Conservation (phyloP, 306 rosid species). For the Leucaena leucocephala region DNA sequence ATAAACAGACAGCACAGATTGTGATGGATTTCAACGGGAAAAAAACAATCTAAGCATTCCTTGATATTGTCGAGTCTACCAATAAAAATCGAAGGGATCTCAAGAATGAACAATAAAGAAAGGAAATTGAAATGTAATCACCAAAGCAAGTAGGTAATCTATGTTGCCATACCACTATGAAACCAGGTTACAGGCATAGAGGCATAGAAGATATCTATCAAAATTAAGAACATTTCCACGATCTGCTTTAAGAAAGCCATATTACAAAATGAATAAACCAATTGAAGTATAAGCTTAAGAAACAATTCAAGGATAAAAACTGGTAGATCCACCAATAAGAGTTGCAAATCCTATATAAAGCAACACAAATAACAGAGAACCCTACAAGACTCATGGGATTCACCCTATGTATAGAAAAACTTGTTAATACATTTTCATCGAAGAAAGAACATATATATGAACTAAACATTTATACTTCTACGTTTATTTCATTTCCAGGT, state of each 20-base stretch:
- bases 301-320: neutral
- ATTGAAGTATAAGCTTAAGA: neutral
- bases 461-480: too few relatives aligned
- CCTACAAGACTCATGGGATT: constrained; percentile 33
- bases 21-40: neutral
- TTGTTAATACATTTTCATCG: too few relatives aligned
- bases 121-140: neutral
- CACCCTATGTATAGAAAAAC: constrained; percentile 13
- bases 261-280: constrained; percentile 31
- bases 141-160: neutral
- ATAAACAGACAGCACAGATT: neutral
- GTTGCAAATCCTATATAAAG: constrained; percentile 20
- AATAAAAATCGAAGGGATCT: constrained; percentile 4
- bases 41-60: neutral
- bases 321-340: constrained; percentile 35
- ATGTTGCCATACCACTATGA: neutral
- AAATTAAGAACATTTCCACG: neutral
- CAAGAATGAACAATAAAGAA: neutral
- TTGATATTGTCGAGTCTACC: neutral
- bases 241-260: neutral
- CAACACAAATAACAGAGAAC: constrained; percentile 36
- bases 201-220: neutral
- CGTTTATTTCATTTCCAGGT: constrained; percentile 15
- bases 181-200: neutral
- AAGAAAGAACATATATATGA: too few relatives aligned